Evolutionary conservation across 139 green algal genomes (phyloP), one percentile per base, ranked within the genome.

Genomic region (Tetratostichococcus sp.): DNA sequence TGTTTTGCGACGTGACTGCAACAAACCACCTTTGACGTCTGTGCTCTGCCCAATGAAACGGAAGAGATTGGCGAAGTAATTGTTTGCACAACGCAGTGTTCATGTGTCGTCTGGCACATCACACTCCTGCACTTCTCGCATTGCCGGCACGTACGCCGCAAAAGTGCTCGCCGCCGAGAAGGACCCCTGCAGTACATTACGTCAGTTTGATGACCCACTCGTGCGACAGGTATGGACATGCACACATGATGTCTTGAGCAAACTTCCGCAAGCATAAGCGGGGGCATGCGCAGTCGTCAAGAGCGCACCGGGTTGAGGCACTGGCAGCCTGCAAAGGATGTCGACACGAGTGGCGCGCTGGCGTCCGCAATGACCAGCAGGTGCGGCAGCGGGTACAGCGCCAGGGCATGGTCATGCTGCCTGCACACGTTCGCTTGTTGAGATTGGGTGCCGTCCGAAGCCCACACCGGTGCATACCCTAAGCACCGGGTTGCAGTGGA

Each of bases 331-430:
- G 89, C 78, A 72, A 93, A 91, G 1, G 35, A 74, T 62, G 81
- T 78, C 22, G 59, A 31, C 19, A 77, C 87, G 26, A 88, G 80
- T 25, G 86, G 77, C 0, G 76, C 84, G 26, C 50, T 35, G 0
- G 75, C 42, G 72, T 96, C 91, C 25, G 90, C 92, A 62, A 96
- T 67, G n/a, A 97, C 75, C 23, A 98, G 75, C 2, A 83, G 77
- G 43, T 97, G 81, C 1, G 94, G 94, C 68, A 91, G 75, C 25
- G 94, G 93, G 82, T 97, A 98, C 22, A 97, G 85, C 2, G 72
- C 79, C 79, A 98, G 79, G 0, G 90, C 89, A 43, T 92, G 83
- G 83, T 97, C 93, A 58, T 86, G 79, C 76, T 96, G 82, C 84
- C 82, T 88, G 67, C 77, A 77, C 4, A 87, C 58, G 2, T 83